These are phyloP conservation scores for Colletotrichum sansevieriae DNA, from an alignment of 2,329 filamentous ascomycete genomes.

Conservation along the genomic window DNA sequence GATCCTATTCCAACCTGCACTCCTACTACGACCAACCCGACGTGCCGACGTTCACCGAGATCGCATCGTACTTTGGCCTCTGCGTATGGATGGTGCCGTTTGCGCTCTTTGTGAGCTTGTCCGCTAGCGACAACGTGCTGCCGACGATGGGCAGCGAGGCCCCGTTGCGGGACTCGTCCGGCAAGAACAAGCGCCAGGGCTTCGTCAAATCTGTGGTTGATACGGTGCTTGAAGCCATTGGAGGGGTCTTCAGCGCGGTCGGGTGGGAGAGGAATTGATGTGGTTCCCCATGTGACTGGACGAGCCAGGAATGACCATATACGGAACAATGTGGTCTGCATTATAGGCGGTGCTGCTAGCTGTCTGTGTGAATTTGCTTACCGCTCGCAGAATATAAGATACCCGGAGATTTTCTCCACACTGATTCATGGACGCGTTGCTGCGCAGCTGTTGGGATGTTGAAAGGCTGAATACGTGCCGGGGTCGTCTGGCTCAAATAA, in stretches of 20 bases:
- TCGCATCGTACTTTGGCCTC: constrained; percentile 94
- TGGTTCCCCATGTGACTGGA: neutral
- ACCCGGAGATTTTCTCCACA: constrained; percentile 22
- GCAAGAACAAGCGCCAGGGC: constrained; percentile 69
- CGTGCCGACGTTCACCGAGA: constrained; percentile 89
- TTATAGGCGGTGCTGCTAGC: neutral
- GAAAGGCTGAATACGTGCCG: too few species aligned
- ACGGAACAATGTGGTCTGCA: constrained; percentile 20
- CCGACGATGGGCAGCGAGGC: constrained; percentile 89
- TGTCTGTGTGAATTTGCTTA: neutral
- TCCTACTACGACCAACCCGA: constrained; percentile 73
- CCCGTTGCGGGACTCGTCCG: constrained; percentile 60
- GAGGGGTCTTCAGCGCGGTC: constrained; percentile 51
- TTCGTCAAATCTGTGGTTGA: constrained; percentile 77
- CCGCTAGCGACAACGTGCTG: constrained; percentile 93
- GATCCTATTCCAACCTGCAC: constrained; percentile 68
- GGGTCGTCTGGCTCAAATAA: too few species aligned
- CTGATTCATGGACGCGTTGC: neutral
- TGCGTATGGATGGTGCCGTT: constrained; percentile 98
- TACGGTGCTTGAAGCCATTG: constrained; percentile 65
- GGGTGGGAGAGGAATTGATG: constrained; percentile 41
- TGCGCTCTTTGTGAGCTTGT: constrained; percentile 92
- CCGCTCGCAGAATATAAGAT: constrained; percentile 16
- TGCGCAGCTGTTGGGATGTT: neutral
- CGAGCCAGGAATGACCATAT: neutral